Base-by-base conservation (phyloP, 306 rosid genomes). In the Glycyrrhiza uralensis region DNA sequence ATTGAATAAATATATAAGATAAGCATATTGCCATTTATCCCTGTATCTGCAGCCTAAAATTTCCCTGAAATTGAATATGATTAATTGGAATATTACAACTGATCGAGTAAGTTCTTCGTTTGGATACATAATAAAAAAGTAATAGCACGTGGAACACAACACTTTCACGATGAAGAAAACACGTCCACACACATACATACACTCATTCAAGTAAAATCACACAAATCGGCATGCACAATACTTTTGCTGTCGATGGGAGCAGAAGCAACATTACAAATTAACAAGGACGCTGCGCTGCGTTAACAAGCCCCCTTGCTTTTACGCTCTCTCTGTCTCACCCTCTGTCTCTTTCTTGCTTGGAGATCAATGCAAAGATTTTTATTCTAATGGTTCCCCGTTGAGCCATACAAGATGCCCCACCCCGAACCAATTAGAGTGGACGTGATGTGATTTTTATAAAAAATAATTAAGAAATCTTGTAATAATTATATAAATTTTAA, bases 311-410 rank as follows among this genome's bases (percentile, higher is more conserved):
- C 59, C 39, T 49, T 28, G 63, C 66, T 67, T 17, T 46, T 47
- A 35, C 54, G 13, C 61, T 14, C 26, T 59, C 49, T 32, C 55
- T 44, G 9, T n/a, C 44, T 14, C 44, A 32, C 59, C 36, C 32
- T 30, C 55, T 75, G 71, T 49, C 74, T 12, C 70, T 68, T 69
- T 41, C 66, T 62, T 75, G 71, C 78, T 69, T 78, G 68, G 58
- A 79, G 82, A 83, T 82, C 85, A 71, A 76, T 23, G 58, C 81
- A 72, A 77, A 80, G 84, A 81, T 83, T 81, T 81, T 87, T 76
- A 83, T 86, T 85, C 96, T 71, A 3, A 69, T 72, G 87, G 92
- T 83, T 85, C 87, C 89, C 91, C 83, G 14, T 83, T 74, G 78
- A 73, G 83, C 42, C 83, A 80, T 75, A 66, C 71, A 58, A 63